These are phyloP conservation scores for Solanum infundibuliforme DNA, from an alignment of 257 asterid species.

Conservation along the genomic window DNA sequence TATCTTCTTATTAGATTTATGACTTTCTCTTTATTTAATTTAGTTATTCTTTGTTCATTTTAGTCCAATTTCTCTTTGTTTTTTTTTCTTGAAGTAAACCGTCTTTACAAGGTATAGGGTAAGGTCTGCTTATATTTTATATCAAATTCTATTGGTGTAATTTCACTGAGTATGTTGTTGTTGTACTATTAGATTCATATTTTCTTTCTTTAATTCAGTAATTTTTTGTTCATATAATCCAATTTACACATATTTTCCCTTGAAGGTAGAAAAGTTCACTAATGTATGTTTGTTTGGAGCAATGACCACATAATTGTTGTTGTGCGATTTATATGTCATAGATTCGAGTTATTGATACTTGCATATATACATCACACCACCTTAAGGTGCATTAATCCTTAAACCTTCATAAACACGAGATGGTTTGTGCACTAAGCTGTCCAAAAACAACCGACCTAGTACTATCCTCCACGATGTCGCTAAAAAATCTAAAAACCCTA, in stretches of 20 bases:
- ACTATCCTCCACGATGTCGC: not conserved
- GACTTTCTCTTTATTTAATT: not conserved
- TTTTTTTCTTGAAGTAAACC: not conserved
- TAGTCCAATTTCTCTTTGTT: too few species aligned
- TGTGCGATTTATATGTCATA: not conserved
- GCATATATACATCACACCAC: not conserved
- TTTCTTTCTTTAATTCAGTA: not conserved
- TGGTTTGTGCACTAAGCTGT: fast-evolving
- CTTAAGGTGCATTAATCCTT: not conserved
- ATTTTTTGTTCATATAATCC: not conserved
- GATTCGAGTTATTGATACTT: not conserved
- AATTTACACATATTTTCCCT: not conserved
- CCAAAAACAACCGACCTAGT: too few species aligned
- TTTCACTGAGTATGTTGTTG: not conserved
- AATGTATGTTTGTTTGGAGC: not conserved
- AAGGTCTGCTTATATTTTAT: not conserved
- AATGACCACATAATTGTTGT: not conserved
- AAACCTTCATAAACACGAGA: not conserved
- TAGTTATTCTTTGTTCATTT: too few species aligned
- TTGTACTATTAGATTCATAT: not conserved
- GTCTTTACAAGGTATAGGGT: not conserved
- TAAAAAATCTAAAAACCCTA: not conserved
- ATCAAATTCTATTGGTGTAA: fast-evolving
- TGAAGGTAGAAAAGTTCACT: not conserved
- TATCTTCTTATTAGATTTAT: not conserved